Evolutionary conservation across 108 stramenopile species (phyloP).

Genomic region (Mayamaea pseudoterrestris): DNA sequence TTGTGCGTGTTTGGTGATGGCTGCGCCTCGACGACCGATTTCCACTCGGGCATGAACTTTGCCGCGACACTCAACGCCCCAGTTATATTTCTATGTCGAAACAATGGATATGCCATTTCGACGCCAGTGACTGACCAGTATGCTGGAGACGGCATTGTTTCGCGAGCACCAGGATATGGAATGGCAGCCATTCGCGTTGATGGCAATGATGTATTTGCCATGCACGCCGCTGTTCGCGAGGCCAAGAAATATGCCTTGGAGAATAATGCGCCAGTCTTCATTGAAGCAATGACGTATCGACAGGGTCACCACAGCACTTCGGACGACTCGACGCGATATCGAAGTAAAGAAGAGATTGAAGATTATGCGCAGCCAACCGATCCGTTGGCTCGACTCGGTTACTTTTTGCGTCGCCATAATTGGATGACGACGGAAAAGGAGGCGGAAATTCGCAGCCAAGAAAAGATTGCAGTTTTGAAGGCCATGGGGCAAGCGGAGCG

Average conservation of each 20-base stretch:
- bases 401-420: conserved; percentile 55
- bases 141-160: conserved; percentile 92
- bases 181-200: conserved; percentile 96
- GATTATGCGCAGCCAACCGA: conserved; percentile 42
- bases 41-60: conserved; percentile 94
- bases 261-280: conserved; percentile 74
- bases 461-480: conserved; percentile 64
- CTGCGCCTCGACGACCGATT: conserved; percentile 89
- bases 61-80: conserved; percentile 85
- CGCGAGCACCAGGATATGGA: conserved; percentile 88
- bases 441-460: conserved; percentile 44
- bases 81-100: conserved; percentile 93
- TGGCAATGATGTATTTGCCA: conserved; percentile 95
- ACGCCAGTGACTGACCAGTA: conserved; percentile 92
- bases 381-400: conserved; percentile 67
- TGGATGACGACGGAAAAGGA: conserved; percentile 58
- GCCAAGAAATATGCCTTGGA: conserved; percentile 66
- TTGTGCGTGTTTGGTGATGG: conserved; percentile 95
- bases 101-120: conserved; percentile 98
- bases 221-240: conserved; percentile 72
- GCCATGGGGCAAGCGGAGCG: conserved; percentile 85
- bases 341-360: conserved; percentile 67
- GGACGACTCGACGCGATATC: conserved; percentile 90
- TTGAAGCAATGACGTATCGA: conserved; percentile 98
- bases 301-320: conserved; percentile 95